Conservation (phyloP, 2,329 filamentous ascomycete genomes). For the Metarhizium brunneum region DNA sequence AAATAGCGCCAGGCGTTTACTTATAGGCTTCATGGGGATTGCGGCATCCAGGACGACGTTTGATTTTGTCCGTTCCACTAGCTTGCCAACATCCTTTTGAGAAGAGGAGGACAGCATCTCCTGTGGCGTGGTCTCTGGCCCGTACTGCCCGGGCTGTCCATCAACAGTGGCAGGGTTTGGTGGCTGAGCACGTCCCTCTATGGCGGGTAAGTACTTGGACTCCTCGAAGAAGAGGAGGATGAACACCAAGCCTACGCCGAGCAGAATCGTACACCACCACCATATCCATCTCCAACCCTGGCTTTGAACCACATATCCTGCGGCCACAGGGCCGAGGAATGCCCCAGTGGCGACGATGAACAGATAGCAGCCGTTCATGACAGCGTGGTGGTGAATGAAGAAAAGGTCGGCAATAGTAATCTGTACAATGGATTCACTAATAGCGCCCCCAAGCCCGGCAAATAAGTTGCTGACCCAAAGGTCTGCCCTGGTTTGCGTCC, state of each 20-base stretch:
- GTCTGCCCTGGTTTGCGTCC: slow-evolving; percentile 8
- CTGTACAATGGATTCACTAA: slow-evolving; percentile 27
- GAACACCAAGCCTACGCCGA: slow-evolving; percentile 1
- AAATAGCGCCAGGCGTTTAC: slow-evolving; percentile 13
- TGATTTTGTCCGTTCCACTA: not conserved
- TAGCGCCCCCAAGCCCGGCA: slow-evolving; percentile 25
- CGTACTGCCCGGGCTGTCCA: not conserved
- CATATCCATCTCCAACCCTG: slow-evolving; percentile 22
- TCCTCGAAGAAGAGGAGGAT: slow-evolving; percentile 6
- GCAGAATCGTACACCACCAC: slow-evolving; percentile 10
- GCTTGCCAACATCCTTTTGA: not conserved
- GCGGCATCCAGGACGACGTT: not conserved
- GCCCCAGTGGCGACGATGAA: slow-evolving; percentile 17
- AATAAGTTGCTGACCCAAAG: slow-evolving; percentile 12
- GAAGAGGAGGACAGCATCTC: not conserved
- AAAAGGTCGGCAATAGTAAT: slow-evolving; percentile 26
- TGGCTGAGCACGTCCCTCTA: not conserved
- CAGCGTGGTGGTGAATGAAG: slow-evolving; percentile 19
- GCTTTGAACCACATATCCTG: slow-evolving; percentile 11
- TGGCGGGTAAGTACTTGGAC: slow-evolving; percentile 1
- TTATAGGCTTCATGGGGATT: slow-evolving; percentile 9
- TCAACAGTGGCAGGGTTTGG: not conserved
- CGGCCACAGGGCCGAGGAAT: slow-evolving; percentile 12
- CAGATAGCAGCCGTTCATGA: slow-evolving; percentile 21
- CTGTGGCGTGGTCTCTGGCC: not conserved